Base-by-base conservation (phyloP, 2,329 filamentous ascomycete species). In the Alternaria arborescens region DNA sequence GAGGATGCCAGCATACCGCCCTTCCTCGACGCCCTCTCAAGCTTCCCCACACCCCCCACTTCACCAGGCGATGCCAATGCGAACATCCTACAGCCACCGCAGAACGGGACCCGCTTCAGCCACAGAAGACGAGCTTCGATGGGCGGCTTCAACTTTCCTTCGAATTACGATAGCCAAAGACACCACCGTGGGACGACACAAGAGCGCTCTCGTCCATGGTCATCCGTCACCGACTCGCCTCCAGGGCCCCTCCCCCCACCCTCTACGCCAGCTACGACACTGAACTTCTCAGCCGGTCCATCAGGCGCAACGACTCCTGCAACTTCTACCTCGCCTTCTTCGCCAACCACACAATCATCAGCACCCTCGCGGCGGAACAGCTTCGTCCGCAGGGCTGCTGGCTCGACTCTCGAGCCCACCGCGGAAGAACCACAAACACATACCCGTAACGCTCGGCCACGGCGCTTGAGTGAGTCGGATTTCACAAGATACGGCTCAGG, bases 401-500 rank as follows among this genome's bases (percentile, higher is more conserved):
- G 82, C 28, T 66, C 77, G 1, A 79, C 82, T 28, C 67, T 82
- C 5, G 75, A 80, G 12, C 80, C 82, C 46, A 81, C 83, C 8
- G 76, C 71, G 30, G 79, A 81, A 64, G 78, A 80, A 43, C 70
- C 79, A 30, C 73, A 78, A 28, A 71, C 76, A 7, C 67, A 72
- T 28, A 60, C 81, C n/a, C 76, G 77, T 42, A 77, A 79, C 28
- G 79, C 83, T 46, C 81, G 83, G 28, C 85, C 86, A 67, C 83
- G 85, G 64, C 82, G 85, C 59, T 79, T 85, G 65, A 88, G 86
- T 68, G 86, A 88, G 71, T 87, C 85, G 5, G 85, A 88, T 68
- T 87, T 83, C 80, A 88, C 78, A 77, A 84, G 74, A 76, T 88
- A 89, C 60, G 87, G 88, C 4, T 86, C 87, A 32, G 88, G 87